Percentiles rank a stretch among this genome's conserved stretches.
These are phyloP conservation scores for Ilex aquifolium DNA, from an alignment of 257 asterid genomes.

Conservation along the genomic window DNA sequence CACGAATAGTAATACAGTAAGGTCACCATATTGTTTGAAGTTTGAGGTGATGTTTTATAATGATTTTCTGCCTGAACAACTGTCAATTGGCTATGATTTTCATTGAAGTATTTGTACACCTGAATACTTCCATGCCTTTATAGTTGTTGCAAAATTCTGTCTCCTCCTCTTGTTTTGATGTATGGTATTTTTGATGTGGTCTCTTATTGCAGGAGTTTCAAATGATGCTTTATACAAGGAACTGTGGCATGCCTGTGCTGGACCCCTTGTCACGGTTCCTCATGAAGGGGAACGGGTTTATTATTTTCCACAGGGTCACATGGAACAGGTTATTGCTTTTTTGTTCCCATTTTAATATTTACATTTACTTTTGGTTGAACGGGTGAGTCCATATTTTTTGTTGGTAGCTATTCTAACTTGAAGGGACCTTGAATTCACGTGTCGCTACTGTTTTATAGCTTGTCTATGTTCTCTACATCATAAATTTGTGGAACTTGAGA, in stretches of 20 bases:
- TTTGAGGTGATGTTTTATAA: neutral
- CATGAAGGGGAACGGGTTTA: conserved; percentile 83
- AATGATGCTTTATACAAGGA: conserved; percentile 73
- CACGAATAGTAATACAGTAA: no score
- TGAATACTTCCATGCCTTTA: neutral
- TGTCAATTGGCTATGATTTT: neutral
- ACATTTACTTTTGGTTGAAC: no score
- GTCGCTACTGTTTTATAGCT: no score
- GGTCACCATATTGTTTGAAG: neutral
- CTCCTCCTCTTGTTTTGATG: neutral
- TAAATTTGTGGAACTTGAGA: no score
- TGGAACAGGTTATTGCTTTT: conserved; percentile 72
- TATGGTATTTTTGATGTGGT: neutral
- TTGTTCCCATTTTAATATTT: neutral
- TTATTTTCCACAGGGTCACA: conserved; percentile 97
- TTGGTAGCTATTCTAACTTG: no score
- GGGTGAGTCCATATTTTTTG: no score
- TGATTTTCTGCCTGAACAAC: neutral
- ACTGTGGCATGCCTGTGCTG: conserved; percentile 99
- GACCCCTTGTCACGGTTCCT: conserved; percentile 89
- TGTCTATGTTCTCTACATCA: no score
- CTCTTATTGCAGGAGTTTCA: conserved; percentile 39
- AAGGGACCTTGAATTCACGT: no score
- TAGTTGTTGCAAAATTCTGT: neutral
- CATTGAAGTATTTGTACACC: neutral